Evolutionary conservation across 345 rosid genomes (phyloP).

Genomic region (Citrus glauca): DNA sequence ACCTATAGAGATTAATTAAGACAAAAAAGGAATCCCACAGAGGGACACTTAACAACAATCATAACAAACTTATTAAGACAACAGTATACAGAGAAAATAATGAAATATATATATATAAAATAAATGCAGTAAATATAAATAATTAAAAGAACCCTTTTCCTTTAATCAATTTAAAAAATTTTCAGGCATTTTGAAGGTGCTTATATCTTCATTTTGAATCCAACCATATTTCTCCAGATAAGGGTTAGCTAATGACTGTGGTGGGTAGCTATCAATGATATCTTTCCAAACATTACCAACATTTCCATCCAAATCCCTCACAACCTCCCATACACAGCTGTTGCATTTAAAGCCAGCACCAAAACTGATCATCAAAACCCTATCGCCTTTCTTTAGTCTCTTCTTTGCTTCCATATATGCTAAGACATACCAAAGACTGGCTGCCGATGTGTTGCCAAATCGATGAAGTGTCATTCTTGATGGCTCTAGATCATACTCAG

Average conservation of each 20-base stretch:
- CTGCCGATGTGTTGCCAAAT: constrained; percentile 91
- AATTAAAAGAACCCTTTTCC: not conserved
- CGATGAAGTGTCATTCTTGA: constrained; percentile 92
- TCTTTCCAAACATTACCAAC: constrained; percentile 56
- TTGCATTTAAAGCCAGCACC: constrained; percentile 86
- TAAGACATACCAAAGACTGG: constrained; percentile 92
- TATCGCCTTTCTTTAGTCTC: constrained; percentile 74
- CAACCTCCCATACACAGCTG: constrained; percentile 77
- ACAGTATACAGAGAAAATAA: constrained; percentile 3
- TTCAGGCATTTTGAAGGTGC: constrained; percentile 50
- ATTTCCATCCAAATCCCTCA: constrained; percentile 43
- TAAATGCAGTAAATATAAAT: not conserved
- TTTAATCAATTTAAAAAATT: not conserved
- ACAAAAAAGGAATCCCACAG: constrained; percentile 9
- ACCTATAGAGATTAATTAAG: not conserved
- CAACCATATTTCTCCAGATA: constrained; percentile 86
- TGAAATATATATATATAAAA: not conserved
- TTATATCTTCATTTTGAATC: constrained; percentile 67
- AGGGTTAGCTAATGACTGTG: constrained; percentile 60
- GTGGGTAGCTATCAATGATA: constrained; percentile 69
- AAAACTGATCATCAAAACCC: constrained; percentile 67
- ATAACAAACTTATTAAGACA: not conserved
- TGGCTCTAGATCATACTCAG: constrained; percentile 75
- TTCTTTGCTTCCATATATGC: constrained; percentile 88
- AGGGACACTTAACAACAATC: constrained; percentile 18